Conservation (phyloP, 805 yeast genomes). For the Myxozyma vanderwaltii region DNA sequence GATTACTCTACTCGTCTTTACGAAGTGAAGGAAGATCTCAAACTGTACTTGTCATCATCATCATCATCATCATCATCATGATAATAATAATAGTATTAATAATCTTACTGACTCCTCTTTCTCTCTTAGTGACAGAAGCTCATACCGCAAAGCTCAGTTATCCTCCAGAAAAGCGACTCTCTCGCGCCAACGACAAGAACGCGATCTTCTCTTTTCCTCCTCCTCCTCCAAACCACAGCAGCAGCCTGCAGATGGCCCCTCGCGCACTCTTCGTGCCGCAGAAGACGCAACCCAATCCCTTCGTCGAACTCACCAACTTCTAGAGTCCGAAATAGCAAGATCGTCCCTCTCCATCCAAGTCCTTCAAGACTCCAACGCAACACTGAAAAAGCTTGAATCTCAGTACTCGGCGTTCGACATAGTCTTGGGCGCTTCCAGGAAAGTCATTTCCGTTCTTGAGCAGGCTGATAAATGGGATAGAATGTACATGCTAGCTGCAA, state of each 20-base stretch:
- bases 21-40: constrained; percentile 22
- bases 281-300: constrained; percentile 40
- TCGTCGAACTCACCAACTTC: constrained; percentile 42
- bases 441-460: constrained; percentile 44
- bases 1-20: constrained; percentile 2
- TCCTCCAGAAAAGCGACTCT: constrained; percentile 15
- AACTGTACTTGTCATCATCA: constrained; percentile 8
- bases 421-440: constrained; percentile 43
- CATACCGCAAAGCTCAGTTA: constrained; percentile 37
- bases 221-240: background rate
- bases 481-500: constrained; percentile 42
- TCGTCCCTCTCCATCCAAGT: constrained; percentile 44
- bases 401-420: constrained; percentile 45
- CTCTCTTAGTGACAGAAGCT: constrained; percentile 24
- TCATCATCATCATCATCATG: background rate
- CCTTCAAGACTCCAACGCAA: constrained; percentile 44
- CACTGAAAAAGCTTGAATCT: constrained; percentile 41
- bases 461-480: constrained; percentile 48
- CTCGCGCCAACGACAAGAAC: constrained; percentile 3
- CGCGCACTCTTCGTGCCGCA: constrained; percentile 29
- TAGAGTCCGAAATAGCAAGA: constrained; percentile 46
- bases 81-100: too few relatives aligned
- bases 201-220: constrained; percentile 6
- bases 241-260: background rate
- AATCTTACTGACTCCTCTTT: too few relatives aligned